phyloP scores from a whole-genome alignment of 805 yeast genomes.

The Candida andamanensis region DNA sequence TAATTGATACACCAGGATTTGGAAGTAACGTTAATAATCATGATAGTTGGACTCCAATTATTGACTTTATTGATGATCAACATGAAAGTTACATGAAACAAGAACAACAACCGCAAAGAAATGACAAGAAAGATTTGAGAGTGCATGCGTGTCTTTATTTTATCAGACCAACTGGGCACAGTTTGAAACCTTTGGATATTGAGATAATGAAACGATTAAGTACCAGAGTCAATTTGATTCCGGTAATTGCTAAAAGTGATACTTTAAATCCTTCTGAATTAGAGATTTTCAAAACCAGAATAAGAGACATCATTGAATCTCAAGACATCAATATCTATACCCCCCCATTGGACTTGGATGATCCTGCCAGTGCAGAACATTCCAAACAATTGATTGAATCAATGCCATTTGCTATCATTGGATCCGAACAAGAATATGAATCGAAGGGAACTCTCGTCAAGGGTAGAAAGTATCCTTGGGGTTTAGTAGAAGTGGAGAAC shows the following conservation, averaged over 20 bases:
- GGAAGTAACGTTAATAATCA: conserved; percentile 86
- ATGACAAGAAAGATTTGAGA: conserved; percentile 65
- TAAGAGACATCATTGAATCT: conserved; percentile 76
- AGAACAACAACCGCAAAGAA: conserved; percentile 85
- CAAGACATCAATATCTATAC: conserved; percentile 81
- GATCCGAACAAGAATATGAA: conserved; percentile 68
- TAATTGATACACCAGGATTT: conserved; percentile 91
- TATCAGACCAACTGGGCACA: conserved; percentile 87
- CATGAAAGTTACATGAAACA: conserved; percentile 85
- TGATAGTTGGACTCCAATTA: conserved; percentile 80
- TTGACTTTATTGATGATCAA: conserved; percentile 88
- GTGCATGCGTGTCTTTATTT: conserved; percentile 90
- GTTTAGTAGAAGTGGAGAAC: conserved; percentile 81
- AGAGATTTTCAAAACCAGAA: conserved; percentile 63
- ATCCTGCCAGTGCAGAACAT: conserved; percentile 72
- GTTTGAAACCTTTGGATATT: conserved; percentile 81
- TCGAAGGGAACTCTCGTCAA: conserved; percentile 59
- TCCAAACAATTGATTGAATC: conserved; percentile 74
- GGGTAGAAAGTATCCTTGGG: conserved; percentile 91
- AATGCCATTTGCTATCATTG: conserved; percentile 84
- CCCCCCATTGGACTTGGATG: conserved; percentile 74
- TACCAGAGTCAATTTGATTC: conserved; percentile 79
- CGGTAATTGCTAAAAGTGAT: conserved; percentile 86
- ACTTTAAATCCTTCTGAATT: conserved; percentile 71
- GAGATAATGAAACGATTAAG: conserved; percentile 82